Percentiles rank a stretch among this genome's conserved stretches.
These are phyloP conservation scores for Vigna hirtella DNA, from an alignment of 306 rosid genomes.

Conservation along the genomic window DNA sequence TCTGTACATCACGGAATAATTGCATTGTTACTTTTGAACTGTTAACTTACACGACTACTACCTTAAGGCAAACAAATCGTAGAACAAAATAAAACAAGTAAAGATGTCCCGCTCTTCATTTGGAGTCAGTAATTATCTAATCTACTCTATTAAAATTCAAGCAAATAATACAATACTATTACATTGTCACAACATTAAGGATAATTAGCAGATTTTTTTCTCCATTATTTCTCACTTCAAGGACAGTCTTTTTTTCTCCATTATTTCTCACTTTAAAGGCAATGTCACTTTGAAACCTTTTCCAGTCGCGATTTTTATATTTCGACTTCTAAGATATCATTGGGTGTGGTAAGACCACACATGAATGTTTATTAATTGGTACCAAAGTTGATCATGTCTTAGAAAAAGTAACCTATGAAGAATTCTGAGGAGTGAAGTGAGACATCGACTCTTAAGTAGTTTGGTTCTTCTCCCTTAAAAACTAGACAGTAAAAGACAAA, in stretches of 20 bases:
- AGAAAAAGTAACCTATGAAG: too few species aligned
- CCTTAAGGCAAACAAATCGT: background rate
- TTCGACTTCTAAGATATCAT: too few species aligned
- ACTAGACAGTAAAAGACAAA: too few species aligned
- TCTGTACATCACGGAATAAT: background rate
- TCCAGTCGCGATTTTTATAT: too few species aligned
- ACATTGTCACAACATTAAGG: background rate
- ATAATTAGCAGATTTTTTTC: background rate
- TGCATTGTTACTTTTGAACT: background rate
- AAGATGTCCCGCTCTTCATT: background rate
- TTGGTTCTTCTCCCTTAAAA: too few species aligned
- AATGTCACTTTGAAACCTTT: background rate
- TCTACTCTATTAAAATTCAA: background rate
- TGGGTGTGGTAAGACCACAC: too few species aligned
- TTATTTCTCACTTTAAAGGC: background rate
- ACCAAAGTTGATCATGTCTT: too few species aligned
- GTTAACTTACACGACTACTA: constrained; percentile 14
- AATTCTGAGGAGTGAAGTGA: too few species aligned
- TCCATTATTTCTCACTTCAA: background rate
- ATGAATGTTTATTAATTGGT: too few species aligned
- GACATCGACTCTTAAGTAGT: too few species aligned
- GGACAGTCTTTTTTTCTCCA: background rate
- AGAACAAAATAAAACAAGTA: background rate
- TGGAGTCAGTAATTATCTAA: background rate
- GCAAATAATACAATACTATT: background rate